Base-by-base conservation (phyloP, 139 green algal genomes). In the Chlamydomonas incerta region DNA sequence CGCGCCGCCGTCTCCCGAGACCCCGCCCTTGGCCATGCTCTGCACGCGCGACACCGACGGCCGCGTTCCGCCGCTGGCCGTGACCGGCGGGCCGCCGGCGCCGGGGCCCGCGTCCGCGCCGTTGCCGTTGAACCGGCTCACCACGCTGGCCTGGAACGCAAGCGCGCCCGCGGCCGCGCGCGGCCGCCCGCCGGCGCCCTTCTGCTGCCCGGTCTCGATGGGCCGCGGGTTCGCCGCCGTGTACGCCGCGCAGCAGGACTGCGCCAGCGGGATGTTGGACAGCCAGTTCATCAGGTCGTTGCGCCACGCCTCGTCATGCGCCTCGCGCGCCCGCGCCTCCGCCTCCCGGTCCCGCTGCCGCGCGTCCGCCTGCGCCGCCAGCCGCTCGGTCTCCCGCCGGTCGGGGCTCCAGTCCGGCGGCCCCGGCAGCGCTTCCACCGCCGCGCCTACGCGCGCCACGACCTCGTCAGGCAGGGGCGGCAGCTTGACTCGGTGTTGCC, bases 241-340 rank as follows among this genome's bases (percentile, higher is more conserved):
- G 37, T 74, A 74, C 6, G 58, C 33, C 5, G 63, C 50, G 63
- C 65, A 75, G 66, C 79, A 85, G 9, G 79, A 85, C 31, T 66
- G n/a, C 1, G 79, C 79, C 31, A 85, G 66, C 47, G 79, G 79
- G n/a, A 85, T 75, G 31, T 20, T 29, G 28, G 74, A 21, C 14
- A 85, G 47, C 79, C 79, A 85, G 65, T 83, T 62, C 11, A 31
- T 66, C 20, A 85, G 66, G 66, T 85, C 79, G n/a, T 85, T 34
- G 17, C 79, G 79, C 79, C 79, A 85, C 6, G 31, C 33, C 24
- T 84, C 77, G 21, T 65, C 76, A 0, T 35, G 3, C 14, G 18
- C n/a, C 21, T 13, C 9, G 13, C 46, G 17, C 29, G 15, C 65
- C 37, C 41, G 68, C 68, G 14, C 35, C 62, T 21, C n/a, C n/a